These are phyloP conservation scores for Massariosphaeria phaeospora DNA, from an alignment of 495 filamentous ascomycete genomes.

Conservation along the genomic window DNA sequence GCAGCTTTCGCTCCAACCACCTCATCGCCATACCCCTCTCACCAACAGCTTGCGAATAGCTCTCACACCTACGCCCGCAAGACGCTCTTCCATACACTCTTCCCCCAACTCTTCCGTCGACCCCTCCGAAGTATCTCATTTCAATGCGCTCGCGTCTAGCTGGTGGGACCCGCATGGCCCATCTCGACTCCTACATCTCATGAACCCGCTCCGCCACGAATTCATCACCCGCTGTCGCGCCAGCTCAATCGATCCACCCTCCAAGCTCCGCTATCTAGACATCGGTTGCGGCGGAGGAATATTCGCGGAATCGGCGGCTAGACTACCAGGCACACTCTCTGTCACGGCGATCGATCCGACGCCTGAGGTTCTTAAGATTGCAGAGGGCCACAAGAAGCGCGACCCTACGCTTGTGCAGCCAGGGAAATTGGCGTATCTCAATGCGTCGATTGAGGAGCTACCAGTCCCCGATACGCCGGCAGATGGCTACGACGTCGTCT, in stretches of 20 bases:
- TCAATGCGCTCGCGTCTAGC: constrained; percentile 81
- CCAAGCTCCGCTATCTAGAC: constrained; percentile 63
- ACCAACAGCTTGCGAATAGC: not conserved
- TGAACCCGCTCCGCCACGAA: constrained; percentile 94
- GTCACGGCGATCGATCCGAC: constrained; percentile 86
- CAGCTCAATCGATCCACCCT: constrained; percentile 36
- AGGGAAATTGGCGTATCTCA: constrained; percentile 63
- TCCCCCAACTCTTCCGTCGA: constrained; percentile 50
- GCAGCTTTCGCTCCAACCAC: not conserved
- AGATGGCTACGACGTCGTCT: constrained; percentile 62
- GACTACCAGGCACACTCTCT: constrained; percentile 57
- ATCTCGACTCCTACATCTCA: constrained; percentile 87
- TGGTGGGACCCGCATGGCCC: constrained; percentile 98
- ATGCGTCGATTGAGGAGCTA: constrained; percentile 65
- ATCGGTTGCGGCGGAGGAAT: constrained; percentile 96
- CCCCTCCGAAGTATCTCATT: constrained; percentile 83
- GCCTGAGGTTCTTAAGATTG: constrained; percentile 69
- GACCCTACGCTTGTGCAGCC: constrained; percentile 56
- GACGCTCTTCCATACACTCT: not conserved
- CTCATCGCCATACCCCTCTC: not conserved
- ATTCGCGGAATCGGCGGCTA: constrained; percentile 85
- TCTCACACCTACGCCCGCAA: not conserved
- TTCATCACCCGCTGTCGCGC: constrained; percentile 73
- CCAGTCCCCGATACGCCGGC: constrained; percentile 41
- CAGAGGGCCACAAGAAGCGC: constrained; percentile 62